Base-by-base conservation (phyloP, 1,284 basidiomycete genomes). In the Ustilago esculenta region DNA sequence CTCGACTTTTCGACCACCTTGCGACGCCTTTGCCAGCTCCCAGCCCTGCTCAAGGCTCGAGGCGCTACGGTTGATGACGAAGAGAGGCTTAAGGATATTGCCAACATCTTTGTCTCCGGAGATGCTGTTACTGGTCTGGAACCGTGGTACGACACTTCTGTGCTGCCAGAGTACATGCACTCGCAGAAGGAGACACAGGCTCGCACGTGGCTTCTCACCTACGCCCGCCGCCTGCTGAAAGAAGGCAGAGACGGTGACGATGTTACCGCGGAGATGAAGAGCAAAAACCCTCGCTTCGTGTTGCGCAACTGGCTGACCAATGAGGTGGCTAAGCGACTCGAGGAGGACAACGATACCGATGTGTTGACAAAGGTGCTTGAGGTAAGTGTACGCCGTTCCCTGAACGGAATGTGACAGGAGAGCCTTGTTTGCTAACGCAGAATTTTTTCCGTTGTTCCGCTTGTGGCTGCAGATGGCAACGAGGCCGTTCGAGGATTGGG, bases 241-340 rank as follows among this genome's bases (percentile, higher is more conserved):
- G 59, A 73, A 37, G 64, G 53, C 2, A 37, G 56, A 9, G 52
- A 70, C 10, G 58, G 59, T 3, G 56, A 59, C 21, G 33, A 58
- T 20, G 55, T 69, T 11, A 48, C 48, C 1, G 17, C n/a, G 8
- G 67, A 64, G 45, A 72, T 79, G 72, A 47, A 49, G 33, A 17
- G 24, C 15, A 59, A 57, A 37, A 80, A 80, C 25, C 79, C 79
- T 10, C 48, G 59, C 7, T 81, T 81, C 33, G 69, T 80, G 27
- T 58, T 81, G 42, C 68, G 79, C 27, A 80, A 81, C 36, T 81
- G 79, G 79, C 51, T 80, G 18, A 76, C 73, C 14, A 71, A 77
- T 44, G 78, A 77, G 32, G 78, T 76, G 11, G 72, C 70, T 0
- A 56, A 77, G 35, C 66, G 76, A 0, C 40, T 81, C 5, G 75